A percentile compares a stretch with the other conserved stretches of the same genome.
Evolutionary conservation across 108 stramenopile genomes (phyloP).

Genomic region (Nitzschia sp.): DNA sequence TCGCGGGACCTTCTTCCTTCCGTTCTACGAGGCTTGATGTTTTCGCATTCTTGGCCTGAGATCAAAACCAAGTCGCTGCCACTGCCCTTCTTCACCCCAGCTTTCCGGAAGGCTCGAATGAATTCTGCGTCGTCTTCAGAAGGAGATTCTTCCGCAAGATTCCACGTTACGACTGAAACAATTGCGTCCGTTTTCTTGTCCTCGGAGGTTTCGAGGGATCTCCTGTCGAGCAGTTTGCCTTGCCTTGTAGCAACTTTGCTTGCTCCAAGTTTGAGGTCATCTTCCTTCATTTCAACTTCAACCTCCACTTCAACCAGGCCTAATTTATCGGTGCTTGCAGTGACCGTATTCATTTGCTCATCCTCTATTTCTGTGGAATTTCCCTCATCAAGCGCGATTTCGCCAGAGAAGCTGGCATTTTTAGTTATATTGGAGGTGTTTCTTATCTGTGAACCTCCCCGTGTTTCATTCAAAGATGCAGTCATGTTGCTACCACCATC

Average conservation of each 20-base stretch:
- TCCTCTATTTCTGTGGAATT: no score
- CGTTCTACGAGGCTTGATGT: slow-evolving; percentile 84
- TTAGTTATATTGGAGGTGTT: neutral
- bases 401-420: neutral
- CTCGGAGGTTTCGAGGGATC: slow-evolving; percentile 23
- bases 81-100: neutral
- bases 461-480: neutral
- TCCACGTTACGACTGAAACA: slow-evolving; percentile 86
- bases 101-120: slow-evolving; percentile 63
- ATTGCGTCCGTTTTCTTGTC: slow-evolving; percentile 58
- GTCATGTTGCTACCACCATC: neutral
- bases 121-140: slow-evolving; percentile 80
- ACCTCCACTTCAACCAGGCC: neutral
- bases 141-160: slow-evolving; percentile 78
- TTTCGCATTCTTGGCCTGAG: slow-evolving; percentile 87
- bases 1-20: slow-evolving; percentile 84
- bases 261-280: neutral
- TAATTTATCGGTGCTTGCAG: neutral
- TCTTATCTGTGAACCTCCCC: neutral
- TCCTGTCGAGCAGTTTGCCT: slow-evolving; percentile 1
- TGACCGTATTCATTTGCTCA: no score
- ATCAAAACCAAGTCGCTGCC: slow-evolving; percentile 87
- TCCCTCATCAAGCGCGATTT: neutral
- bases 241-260: neutral
- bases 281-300: neutral